phyloP scores from a whole-genome alignment of 768 basidiomycete genomes.

The Hericium rajendrae region DNA sequence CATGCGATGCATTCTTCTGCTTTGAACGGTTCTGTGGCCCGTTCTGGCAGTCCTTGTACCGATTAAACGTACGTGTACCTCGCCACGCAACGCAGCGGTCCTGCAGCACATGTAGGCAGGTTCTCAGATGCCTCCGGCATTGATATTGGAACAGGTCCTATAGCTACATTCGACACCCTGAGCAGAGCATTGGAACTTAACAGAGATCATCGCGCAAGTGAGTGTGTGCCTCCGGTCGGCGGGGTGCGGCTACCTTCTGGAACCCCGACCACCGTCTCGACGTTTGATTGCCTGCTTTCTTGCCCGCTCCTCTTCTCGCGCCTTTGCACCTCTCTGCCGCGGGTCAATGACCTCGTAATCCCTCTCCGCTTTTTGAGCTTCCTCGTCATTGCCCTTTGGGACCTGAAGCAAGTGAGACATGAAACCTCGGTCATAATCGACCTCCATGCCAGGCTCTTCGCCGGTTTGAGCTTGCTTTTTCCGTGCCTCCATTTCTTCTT shows the following conservation, averaged over 20 bases:
- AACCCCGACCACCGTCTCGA: conserved; percentile 19
- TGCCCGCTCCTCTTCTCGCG: conserved; percentile 71
- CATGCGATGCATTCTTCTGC: too few species aligned
- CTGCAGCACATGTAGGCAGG: too few species aligned
- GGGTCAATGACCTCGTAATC: conserved; percentile 91
- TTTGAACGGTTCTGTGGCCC: too few species aligned
- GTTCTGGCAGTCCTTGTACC: too few species aligned
- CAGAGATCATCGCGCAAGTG: not conserved
- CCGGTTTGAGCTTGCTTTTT: conserved; percentile 16
- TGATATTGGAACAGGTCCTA: too few species aligned
- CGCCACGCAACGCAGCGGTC: too few species aligned
- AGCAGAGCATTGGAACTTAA: too few species aligned
- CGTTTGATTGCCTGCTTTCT: conserved; percentile 33
- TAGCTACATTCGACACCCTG: too few species aligned
- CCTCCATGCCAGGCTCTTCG: conserved; percentile 54
- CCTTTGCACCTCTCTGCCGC: conserved; percentile 57
- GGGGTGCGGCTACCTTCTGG: conserved; percentile 14
- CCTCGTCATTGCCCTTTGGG: conserved; percentile 71
- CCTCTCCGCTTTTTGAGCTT: conserved; percentile 64
- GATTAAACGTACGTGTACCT: too few species aligned
- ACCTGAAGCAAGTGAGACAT: conserved; percentile 64
- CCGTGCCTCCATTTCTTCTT: conserved; percentile 13
- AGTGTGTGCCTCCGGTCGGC: not conserved
- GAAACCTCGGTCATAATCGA: conserved; percentile 72
- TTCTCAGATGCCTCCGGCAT: too few species aligned